Conservation (phyloP, 768 basidiomycete species). For the Leccinum subgranulosum region DNA sequence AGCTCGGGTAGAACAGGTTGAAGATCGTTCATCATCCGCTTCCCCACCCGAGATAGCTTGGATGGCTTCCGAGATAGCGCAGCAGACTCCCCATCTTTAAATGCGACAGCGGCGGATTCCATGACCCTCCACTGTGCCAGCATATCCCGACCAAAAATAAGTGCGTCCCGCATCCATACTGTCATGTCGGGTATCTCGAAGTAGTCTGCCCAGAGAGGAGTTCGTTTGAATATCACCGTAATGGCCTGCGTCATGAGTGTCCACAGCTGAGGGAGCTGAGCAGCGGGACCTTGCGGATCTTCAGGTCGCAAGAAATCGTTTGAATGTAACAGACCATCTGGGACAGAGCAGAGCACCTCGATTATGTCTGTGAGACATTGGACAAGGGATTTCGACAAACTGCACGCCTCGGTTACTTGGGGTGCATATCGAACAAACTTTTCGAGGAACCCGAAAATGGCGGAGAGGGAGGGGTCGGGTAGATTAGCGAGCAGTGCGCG, state of each 20-base stretch:
- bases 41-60: slow-evolving; percentile 59
- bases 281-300: slow-evolving; percentile 44
- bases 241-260: slow-evolving; percentile 74
- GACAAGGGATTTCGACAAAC: slow-evolving; percentile 85
- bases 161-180: slow-evolving; percentile 97
- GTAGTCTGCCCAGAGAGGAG: slow-evolving; percentile 76
- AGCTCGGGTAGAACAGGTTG: slow-evolving; percentile 78
- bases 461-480: slow-evolving; percentile 64
- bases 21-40: slow-evolving; percentile 73
- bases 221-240: slow-evolving; percentile 80
- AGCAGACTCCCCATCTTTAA: slow-evolving; percentile 18
- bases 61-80: slow-evolving; percentile 30
- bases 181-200: slow-evolving; percentile 85
- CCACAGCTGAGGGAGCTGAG: slow-evolving; percentile 74
- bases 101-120: slow-evolving; percentile 51
- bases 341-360: slow-evolving; percentile 76
- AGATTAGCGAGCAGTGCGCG: slow-evolving; percentile 68
- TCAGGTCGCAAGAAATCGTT: slow-evolving; percentile 45
- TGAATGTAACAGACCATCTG: slow-evolving; percentile 67
- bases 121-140: slow-evolving; percentile 77
- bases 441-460: slow-evolving; percentile 64
- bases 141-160: slow-evolving; percentile 89
- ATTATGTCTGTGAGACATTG: slow-evolving; percentile 91
- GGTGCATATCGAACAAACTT: slow-evolving; percentile 63
- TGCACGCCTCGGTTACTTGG: slow-evolving; percentile 79